These are phyloP conservation scores for Thalassiosira delicatula DNA, from an alignment of 352 stramenopile species.

Conservation along the genomic window DNA sequence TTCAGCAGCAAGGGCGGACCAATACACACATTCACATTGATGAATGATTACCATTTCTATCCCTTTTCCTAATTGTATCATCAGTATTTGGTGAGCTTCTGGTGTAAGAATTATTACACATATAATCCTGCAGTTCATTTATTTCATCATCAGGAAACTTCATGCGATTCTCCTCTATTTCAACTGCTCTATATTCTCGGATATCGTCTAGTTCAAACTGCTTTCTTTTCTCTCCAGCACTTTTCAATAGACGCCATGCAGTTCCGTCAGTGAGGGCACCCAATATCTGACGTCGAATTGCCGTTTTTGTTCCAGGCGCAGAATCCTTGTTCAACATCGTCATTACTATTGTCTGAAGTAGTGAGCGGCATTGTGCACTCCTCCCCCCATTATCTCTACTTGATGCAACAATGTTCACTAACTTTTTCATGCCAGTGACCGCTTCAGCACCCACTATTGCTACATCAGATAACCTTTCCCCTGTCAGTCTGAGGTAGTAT, in stretches of 20 bases:
- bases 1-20: too few relatives aligned
- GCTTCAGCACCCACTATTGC: neutral
- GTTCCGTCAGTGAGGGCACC: neutral
- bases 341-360: neutral
- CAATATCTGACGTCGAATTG: neutral
- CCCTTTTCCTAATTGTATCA: neutral
- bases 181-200: neutral
- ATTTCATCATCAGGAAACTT: neutral
- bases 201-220: neutral
- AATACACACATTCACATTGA: neutral
- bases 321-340: neutral
- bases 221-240: constrained; percentile 1
- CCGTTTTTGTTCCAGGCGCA: neutral
- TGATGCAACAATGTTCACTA: neutral
- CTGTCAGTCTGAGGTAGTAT: neutral
- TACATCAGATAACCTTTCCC: neutral
- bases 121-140: neutral
- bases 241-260: neutral
- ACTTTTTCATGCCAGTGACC: neutral
- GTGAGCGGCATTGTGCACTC: neutral
- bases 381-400: neutral
- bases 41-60: neutral
- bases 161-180: neutral
- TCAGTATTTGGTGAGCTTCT: neutral
- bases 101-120: neutral